Base-by-base conservation (phyloP, 176 grass and related monocot genomes). In the Thalia dealbata region DNA sequence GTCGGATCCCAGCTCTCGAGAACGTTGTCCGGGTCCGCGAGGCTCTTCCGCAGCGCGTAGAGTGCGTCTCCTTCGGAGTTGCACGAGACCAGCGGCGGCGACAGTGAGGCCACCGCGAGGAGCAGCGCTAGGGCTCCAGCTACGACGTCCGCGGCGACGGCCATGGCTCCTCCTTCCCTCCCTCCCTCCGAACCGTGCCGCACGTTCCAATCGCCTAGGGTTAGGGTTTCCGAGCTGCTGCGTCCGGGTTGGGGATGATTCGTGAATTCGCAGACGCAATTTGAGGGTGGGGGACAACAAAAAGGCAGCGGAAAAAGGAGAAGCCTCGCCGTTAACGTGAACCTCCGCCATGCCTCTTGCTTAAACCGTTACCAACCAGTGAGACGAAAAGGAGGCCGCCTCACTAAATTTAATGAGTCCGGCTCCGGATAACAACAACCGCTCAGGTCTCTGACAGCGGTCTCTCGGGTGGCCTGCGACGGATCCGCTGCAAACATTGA, bases 31-130 rank as follows among this genome's bases (percentile, higher is more conserved):
- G 73, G 73, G 30, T 75, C 73, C 18, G 73, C 26, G 59, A 75
- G 61, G 19, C 72, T 66, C 60, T 43, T 45, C 54, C 85, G 85
- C 30, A 88, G 81, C 61, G 85, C 85, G 74, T 78, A 85, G 58
- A 89, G 86, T 61, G 86, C 82, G 43, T 89, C 86, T 60, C 82
- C 86, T 79, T 89, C 82, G 41, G 69, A 79, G 76, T 89, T 89
- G 30, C 68, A 61, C 62, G 80, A 56, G 18, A 70, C 81, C 69
- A 67, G 24, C 76, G 80, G 62, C 28, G 75, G 67, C 75, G 66
- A 24, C 4, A 62, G 23, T 16, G 61, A 14, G 19, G 67, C 67
- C 43, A 64, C 67, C 10, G 52, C 75, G 30, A 61, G 66, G 52
- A 75, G 25, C 43, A 84, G 22, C 38, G 15, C 35, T 60, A 54